Evolutionary conservation across 371 early-diverging fungal species (phyloP).

Genomic region (Rhizopus sp.): DNA sequence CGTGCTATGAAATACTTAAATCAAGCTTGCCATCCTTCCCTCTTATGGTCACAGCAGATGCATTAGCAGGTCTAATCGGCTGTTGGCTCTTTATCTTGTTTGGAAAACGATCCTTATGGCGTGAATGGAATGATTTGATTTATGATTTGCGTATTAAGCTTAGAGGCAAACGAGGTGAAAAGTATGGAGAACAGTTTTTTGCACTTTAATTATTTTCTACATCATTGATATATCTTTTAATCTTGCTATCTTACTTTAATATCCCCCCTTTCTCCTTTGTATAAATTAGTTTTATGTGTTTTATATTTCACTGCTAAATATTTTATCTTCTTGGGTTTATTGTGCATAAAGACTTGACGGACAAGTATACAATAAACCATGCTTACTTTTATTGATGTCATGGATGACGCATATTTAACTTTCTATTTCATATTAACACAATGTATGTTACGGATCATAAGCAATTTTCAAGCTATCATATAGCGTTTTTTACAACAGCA

Average conservation of each 20-base stretch:
- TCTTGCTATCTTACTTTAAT: not conserved
- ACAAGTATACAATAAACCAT: too few relatives aligned
- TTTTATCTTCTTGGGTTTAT: too few relatives aligned
- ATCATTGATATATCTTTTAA: not conserved
- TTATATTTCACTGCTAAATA: too few relatives aligned
- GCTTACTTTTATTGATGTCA: too few relatives aligned
- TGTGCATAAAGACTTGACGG: too few relatives aligned
- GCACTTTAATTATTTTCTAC: slow-evolving; percentile 34
- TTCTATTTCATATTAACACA: too few relatives aligned
- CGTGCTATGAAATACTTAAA: slow-evolving; percentile 31
- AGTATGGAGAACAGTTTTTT: slow-evolving; percentile 60
- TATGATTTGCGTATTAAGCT: slow-evolving; percentile 45
- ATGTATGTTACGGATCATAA: too few relatives aligned
- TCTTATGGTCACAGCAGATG: slow-evolving; percentile 61
- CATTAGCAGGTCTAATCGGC: slow-evolving; percentile 59
- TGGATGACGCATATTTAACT: too few relatives aligned
- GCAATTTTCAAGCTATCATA: too few relatives aligned
- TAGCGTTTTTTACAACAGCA: too few relatives aligned
- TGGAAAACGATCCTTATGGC: slow-evolving; percentile 55
- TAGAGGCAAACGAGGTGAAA: slow-evolving; percentile 38
- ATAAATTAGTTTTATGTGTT: too few relatives aligned
- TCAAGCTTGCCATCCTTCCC: slow-evolving; percentile 54
- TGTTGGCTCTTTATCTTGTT: slow-evolving; percentile 62
- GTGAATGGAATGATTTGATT: slow-evolving; percentile 59
- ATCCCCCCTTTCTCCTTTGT: not conserved